A percentile compares a stretch with the other conserved stretches of the same genome.
Conservation (phyloP, 2,329 filamentous ascomycete species). For the Drechmeria coniospora region DNA sequence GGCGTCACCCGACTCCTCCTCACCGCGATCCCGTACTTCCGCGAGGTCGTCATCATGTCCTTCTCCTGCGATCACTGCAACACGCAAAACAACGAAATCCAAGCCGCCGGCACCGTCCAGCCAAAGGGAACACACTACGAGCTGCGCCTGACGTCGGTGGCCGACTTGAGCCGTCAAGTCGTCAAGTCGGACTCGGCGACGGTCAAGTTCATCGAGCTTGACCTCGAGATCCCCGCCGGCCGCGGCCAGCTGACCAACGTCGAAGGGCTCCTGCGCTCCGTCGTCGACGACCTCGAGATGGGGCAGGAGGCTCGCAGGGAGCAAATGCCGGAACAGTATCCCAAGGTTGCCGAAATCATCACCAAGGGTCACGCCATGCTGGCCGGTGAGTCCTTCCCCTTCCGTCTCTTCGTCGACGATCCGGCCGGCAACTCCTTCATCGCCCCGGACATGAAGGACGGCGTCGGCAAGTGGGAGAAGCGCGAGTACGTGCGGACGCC, state of each 20-base stretch:
- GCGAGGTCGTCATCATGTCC: conserved; percentile 94
- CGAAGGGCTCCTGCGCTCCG: conserved; percentile 67
- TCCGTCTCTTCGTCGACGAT: conserved; percentile 79
- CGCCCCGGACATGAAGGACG: conserved; percentile 65
- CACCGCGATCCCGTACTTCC: conserved; percentile 90
- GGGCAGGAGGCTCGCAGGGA: conserved; percentile 73
- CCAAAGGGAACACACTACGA: conserved; percentile 75
- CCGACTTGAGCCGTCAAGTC: conserved; percentile 73
- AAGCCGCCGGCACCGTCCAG: conserved; percentile 83
- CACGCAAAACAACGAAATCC: conserved; percentile 85
- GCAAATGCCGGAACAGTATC: conserved; percentile 60
- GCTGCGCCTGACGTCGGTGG: conserved; percentile 54
- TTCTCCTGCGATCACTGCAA: conserved; percentile 84
- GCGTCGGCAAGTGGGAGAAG: conserved; percentile 77
- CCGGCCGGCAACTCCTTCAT: conserved; percentile 95
- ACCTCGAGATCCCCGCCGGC: conserved; percentile 83
- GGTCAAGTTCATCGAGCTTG: conserved; percentile 79
- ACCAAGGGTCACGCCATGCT: conserved; percentile 62
- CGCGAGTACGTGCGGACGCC: conserved; percentile 68
- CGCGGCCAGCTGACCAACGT: conserved; percentile 87
- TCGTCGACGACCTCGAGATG: conserved; percentile 65
- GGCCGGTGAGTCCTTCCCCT: conserved; percentile 63
- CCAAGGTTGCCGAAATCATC: conserved; percentile 66
- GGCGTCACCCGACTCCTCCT: conserved; percentile 76
- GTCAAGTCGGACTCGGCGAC: conserved; percentile 81